A percentile compares a stretch with the other conserved stretches of the same genome.
phyloP scores from a whole-genome alignment of 371 early-diverging fungal genomes.

The Massospora cicadina region DNA sequence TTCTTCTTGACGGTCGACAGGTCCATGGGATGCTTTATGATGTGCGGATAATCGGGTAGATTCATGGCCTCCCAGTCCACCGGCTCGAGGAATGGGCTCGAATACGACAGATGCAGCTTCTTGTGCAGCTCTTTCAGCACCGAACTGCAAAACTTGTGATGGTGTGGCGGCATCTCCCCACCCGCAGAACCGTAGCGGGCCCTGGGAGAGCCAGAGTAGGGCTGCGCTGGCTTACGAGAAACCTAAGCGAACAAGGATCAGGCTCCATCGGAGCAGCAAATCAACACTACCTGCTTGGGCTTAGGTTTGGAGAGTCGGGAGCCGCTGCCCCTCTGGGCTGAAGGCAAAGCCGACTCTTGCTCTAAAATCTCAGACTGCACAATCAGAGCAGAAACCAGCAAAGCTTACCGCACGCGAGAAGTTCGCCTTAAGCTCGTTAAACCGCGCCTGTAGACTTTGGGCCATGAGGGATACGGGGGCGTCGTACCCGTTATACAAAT shows the following conservation, averaged over 20 bases:
- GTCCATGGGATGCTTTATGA: slow-evolving; percentile 98
- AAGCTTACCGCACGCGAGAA: slow-evolving; percentile 27
- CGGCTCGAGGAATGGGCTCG: slow-evolving; percentile 70
- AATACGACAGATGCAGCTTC: slow-evolving; percentile 43
- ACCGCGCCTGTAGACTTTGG: slow-evolving; percentile 47
- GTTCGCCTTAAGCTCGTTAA: slow-evolving; percentile 45
- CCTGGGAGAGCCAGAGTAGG: not conserved
- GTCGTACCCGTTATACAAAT: slow-evolving; percentile 72
- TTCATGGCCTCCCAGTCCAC: slow-evolving; percentile 84
- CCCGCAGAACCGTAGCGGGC: not conserved
- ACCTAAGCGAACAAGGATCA: not conserved
- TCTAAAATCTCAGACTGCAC: slow-evolving; percentile 6
- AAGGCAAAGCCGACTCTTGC: not conserved
- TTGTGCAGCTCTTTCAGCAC: slow-evolving; percentile 64
- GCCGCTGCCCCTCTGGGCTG: not conserved
- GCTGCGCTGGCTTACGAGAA: slow-evolving; percentile 1
- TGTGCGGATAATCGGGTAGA: slow-evolving; percentile 84
- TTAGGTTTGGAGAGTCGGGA: slow-evolving; percentile 1
- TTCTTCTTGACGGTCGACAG: slow-evolving; percentile 78
- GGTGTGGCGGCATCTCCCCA: slow-evolving; percentile 1
- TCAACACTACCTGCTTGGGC: slow-evolving; percentile 18
- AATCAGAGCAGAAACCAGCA: not conserved
- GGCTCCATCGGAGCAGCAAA: not conserved
- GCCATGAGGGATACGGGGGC: slow-evolving; percentile 57
- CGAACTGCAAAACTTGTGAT: slow-evolving; percentile 29